Evolutionary conservation across 805 yeast genomes (phyloP), one percentile per base, ranked within the genome.

Genomic region (Zygotorulaspora chibaensis): DNA sequence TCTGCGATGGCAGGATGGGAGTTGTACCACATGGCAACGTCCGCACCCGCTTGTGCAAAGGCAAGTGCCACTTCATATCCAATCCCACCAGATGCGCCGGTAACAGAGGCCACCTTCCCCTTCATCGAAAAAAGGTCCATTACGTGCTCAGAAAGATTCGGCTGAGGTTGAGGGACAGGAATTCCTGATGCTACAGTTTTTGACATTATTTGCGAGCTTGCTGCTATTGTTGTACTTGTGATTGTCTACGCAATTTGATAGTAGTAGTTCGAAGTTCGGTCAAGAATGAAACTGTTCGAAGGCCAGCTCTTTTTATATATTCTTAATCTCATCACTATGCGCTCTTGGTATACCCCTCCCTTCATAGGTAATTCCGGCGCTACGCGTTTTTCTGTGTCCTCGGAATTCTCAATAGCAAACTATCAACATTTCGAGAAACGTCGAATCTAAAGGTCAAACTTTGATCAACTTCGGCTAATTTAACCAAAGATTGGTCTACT

Each of bases 21-120:
- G 63, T 76, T 78, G 71, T 76, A 80, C 79, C 84, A 79, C 54
- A 82, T 71, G 40, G 86, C 87, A 33, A 88, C 78, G 51, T 84
- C 84, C 8, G 95, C 95, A 42, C 96, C 96, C 3, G 91, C 91
- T 68, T 86, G 90, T 43, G 89, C 84, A 57, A 73, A 86, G 2
- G 87, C 89, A 63, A 80, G 85, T 37, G 95, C 93, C 26, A 85
- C 84, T 3, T 85, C 87, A 55, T 66, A 77, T 12, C 95, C 95
- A 54, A 87, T 87, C 34, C 96, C 96, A 38, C 84, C 73, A 13
- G 90, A 81, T 11, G 87, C 85, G 35, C 96, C 96, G 12, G 93
- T 84, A 47, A 87, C 77, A 4, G 86, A 79, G 25, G 93, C 91
- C 10, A 82, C 83, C 66, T 85, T 87, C 18, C 93, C 95, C 67